Evolutionary conservation across 2,329 filamentous ascomycete species (phyloP), one percentile per base, ranked within the genome.

Genomic region (Orbilia brochopaga): DNA sequence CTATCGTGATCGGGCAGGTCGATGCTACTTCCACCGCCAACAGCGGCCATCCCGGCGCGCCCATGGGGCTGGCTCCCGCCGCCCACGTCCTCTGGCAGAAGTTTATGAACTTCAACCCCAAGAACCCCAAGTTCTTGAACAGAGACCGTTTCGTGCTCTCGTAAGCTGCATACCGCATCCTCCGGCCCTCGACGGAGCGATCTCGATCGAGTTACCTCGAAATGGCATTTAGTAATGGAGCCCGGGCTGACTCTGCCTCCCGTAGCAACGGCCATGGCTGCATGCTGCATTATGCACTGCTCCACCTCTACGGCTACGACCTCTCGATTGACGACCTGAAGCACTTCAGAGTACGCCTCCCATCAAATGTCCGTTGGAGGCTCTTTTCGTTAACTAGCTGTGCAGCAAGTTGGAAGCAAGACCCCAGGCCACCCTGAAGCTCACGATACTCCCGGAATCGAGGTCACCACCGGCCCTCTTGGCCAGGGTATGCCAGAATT

Each of bases 31-130:
- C 88, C 82, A 85, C 90, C 81, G 91, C 93, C 81, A 97, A 97
- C 87, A 97, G 93, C 76, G 94, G 94, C 80, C 94, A 99, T 84
- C 94, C 94, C 79, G 94, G 94, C 86, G 94, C 94, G 81, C 94
- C 94, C 79, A 99, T 99, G 94, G 88, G 87, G 80, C 86, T 97
- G 91, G 94, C 94, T 79, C 93, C 94, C 74, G 88, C 92, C 79
- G 89, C 94, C 81, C 94, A 97, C 86, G 91, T 97, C 79, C 87
- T 99, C 76, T 99, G 91, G 85, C 96, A 96, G 87, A 95, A 94
- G 83, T 95, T 97, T 86, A 91, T 99, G 91, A 95, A 84, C 81
- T 99, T 97, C 87, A 99, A 97, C 89, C 94, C 94, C 79, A 95
- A 97, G 89, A 97, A 96, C 87, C 91, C 94, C 78, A 85, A 91